Evolutionary conservation across 2,329 filamentous ascomycete species (phyloP).

Genomic region (Neofusicoccum sp.): DNA sequence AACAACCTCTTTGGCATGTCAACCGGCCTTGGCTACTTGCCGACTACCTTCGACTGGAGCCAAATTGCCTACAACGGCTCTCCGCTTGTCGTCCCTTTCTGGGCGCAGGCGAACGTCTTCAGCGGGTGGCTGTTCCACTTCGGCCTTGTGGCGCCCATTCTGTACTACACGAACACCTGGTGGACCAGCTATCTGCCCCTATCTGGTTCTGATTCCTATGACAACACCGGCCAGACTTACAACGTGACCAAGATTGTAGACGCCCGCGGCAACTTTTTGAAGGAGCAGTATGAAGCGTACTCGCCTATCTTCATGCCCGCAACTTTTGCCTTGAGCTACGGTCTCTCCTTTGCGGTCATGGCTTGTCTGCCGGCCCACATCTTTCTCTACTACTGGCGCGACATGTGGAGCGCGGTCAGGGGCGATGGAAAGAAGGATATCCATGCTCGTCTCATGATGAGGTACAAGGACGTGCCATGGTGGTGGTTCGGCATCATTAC

Average conservation of each 20-base stretch:
- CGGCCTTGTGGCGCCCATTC: constrained; percentile 37
- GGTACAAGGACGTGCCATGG: constrained; percentile 57
- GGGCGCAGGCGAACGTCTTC: constrained; percentile 46
- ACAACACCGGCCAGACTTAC: constrained; percentile 68
- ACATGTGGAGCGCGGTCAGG: constrained; percentile 58
- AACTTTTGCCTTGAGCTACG: constrained; percentile 41
- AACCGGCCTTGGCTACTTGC: constrained; percentile 30
- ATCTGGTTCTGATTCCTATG: constrained; percentile 49
- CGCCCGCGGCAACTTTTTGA: constrained; percentile 35
- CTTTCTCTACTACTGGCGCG: constrained; percentile 33
- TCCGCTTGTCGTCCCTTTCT: constrained; percentile 36
- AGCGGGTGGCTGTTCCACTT: constrained; percentile 45
- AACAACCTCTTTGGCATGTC: constrained; percentile 33
- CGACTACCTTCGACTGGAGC: constrained; percentile 34
- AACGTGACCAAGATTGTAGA: constrained; percentile 55
- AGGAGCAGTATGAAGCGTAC: constrained; percentile 42
- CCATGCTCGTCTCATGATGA: constrained; percentile 55
- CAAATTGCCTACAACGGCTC: constrained; percentile 24
- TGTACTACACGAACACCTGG: constrained; percentile 59
- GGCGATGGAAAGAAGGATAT: constrained; percentile 50
- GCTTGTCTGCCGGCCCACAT: constrained; percentile 42
- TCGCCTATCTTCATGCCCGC: constrained; percentile 44
- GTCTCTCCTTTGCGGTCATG: constrained; percentile 38
- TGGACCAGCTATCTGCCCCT: constrained; percentile 28
- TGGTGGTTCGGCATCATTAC: constrained; percentile 60